These are phyloP conservation scores for Sechiopsis laciniata DNA, from an alignment of 306 rosid genomes.

Conservation along the genomic window DNA sequence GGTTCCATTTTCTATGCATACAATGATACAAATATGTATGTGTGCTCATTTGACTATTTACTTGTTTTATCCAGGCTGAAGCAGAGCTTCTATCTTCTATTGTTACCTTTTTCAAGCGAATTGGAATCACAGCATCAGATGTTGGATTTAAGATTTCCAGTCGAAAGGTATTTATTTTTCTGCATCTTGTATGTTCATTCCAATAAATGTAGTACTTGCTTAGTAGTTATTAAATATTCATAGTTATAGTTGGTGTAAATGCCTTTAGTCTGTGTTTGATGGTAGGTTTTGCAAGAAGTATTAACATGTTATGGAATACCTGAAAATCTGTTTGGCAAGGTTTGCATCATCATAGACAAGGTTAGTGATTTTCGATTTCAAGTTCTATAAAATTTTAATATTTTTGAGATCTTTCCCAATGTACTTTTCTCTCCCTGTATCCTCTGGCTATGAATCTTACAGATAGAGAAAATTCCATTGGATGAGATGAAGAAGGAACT, in stretches of 20 bases:
- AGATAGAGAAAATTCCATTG: constrained; percentile 82
- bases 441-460: constrained; percentile 18
- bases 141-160: constrained; percentile 97
- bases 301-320: constrained; percentile 60
- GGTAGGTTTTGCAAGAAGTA: constrained; percentile 85
- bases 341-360: constrained; percentile 92
- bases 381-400: constrained; percentile 6
- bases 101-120: constrained; percentile 72
- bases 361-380: constrained; percentile 41
- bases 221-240: not conserved
- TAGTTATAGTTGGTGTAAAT: not conserved
- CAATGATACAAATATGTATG: constrained; percentile 16
- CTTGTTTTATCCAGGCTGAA: constrained; percentile 61
- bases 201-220: not conserved
- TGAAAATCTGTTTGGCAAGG: constrained; percentile 72
- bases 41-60: not conserved
- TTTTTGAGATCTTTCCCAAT: not conserved
- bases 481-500: constrained; percentile 74
- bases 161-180: constrained; percentile 56
- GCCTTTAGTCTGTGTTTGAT: constrained; percentile 11
- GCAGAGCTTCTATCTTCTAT: constrained; percentile 88
- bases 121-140: constrained; percentile 80
- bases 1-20: not conserved
- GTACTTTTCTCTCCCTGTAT: not conserved
- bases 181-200: not conserved